Conservation (phyloP, 2,329 filamentous ascomycete species). For the Colletotrichum sp. region DNA sequence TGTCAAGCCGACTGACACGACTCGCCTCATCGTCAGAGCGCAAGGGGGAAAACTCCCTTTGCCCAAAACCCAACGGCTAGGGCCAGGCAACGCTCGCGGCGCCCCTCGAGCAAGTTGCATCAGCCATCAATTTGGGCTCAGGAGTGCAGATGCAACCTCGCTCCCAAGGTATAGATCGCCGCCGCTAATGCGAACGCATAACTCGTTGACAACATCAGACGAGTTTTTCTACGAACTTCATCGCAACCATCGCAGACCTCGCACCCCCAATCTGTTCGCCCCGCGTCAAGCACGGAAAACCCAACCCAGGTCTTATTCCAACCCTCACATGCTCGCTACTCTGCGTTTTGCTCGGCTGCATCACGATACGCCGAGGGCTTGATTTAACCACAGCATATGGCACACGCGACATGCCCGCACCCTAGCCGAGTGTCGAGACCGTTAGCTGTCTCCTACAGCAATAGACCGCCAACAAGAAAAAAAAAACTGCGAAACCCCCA, state of each 20-base stretch:
- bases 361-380: not conserved
- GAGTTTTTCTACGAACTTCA: not conserved
- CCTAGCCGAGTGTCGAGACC: not conserved
- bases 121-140: not conserved
- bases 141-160: not conserved
- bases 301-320: not conserved
- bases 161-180: not conserved
- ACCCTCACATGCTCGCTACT: not conserved
- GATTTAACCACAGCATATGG: not conserved
- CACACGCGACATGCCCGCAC: not conserved
- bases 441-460: not conserved
- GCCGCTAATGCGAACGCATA: constrained; percentile 7
- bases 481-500: not conserved
- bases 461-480: not conserved
- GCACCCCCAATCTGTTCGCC: not conserved
- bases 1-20: not conserved
- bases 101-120: not conserved
- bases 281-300: not conserved
- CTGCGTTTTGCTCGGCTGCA: not conserved
- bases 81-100: not conserved
- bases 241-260: not conserved
- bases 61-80: not conserved
- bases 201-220: not conserved
- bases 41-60: not conserved
- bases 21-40: constrained; percentile 3